A percentile compares a stretch with the other conserved stretches of the same genome.
Conservation (phyloP, 768 basidiomycete genomes). For the Pulveroboletus frians region DNA sequence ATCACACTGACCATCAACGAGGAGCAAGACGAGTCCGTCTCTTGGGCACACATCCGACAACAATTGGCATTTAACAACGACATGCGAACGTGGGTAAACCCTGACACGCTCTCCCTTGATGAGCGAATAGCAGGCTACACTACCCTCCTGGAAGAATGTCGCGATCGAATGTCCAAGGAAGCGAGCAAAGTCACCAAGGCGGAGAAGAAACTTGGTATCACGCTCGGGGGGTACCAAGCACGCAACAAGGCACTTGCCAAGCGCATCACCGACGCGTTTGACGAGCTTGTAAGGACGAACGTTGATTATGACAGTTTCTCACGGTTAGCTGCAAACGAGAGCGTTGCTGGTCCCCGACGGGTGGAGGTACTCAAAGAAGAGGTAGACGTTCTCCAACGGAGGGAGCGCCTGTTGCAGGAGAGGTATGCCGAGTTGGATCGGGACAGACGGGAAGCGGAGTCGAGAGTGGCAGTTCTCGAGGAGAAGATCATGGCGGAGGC, state of each 20-base stretch:
- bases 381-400: conserved; percentile 70
- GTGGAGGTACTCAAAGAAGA: conserved; percentile 80
- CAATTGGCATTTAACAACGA: conserved; percentile 58
- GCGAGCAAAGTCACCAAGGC: conserved; percentile 74
- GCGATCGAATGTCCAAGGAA: conserved; percentile 73
- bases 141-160: conserved; percentile 53
- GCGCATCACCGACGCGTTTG: conserved; percentile 62
- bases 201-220: conserved; percentile 86
- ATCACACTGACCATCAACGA: conserved; percentile 59
- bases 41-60: conserved; percentile 68
- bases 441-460: conserved; percentile 58
- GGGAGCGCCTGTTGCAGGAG: conserved; percentile 76
- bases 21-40: conserved; percentile 51
- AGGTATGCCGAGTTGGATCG: conserved; percentile 78
- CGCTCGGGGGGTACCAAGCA: conserved; percentile 87
- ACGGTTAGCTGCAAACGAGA: conserved; percentile 67
- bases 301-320: conserved; percentile 78
- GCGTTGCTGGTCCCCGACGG: conserved; percentile 69
- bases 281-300: conserved; percentile 60
- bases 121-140: conserved; percentile 61
- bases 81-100: conserved; percentile 62
- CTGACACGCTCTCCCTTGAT: conserved; percentile 49
- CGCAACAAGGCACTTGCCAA: conserved; percentile 63
- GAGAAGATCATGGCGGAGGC: conserved; percentile 85
- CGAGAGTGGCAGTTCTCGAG: conserved; percentile 61